These are phyloP conservation scores for Cercophora scortea DNA, from an alignment of 495 filamentous ascomycete species.

Conservation along the genomic window DNA sequence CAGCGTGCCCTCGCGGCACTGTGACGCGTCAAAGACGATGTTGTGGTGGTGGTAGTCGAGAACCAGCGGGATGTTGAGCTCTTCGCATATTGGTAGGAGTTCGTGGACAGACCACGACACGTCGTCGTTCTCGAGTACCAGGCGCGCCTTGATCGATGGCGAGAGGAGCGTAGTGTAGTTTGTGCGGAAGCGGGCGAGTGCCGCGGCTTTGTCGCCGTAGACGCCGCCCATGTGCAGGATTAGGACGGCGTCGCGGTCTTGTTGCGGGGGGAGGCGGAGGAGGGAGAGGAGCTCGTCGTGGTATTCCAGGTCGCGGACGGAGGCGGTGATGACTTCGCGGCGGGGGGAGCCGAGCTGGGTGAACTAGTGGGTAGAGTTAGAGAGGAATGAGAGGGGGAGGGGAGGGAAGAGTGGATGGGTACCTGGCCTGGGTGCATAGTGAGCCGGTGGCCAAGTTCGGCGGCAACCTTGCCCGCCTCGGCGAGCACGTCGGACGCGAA, in stretches of 20 bases:
- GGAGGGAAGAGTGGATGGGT: neutral
- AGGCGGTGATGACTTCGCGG: conserved; percentile 62
- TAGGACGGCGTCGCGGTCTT: conserved; percentile 85
- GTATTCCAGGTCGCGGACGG: conserved; percentile 79
- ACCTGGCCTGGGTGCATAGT: conserved; percentile 86
- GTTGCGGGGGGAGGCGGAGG: conserved; percentile 69
- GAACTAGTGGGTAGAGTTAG: conserved; percentile 38
- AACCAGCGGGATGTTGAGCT: conserved; percentile 85
- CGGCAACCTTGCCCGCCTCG: conserved; percentile 69
- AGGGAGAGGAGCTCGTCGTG: conserved; percentile 80
- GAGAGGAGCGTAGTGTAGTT: conserved; percentile 56
- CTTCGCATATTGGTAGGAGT: conserved; percentile 82
- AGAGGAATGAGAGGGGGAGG: neutral
- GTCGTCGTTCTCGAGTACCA: conserved; percentile 94
- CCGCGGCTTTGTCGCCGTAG: conserved; percentile 80
- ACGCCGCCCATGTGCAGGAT: conserved; percentile 91
- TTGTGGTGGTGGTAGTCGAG: conserved; percentile 96
- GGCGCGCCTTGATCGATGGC: conserved; percentile 62
- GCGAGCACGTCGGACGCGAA: conserved; percentile 76
- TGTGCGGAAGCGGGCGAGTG: conserved; percentile 70
- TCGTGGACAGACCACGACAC: conserved; percentile 86
- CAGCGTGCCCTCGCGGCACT: conserved; percentile 76
- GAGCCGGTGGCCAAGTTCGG: conserved; percentile 74
- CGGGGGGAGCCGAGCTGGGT: conserved; percentile 83
- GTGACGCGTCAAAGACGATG: conserved; percentile 67